A percentile compares a stretch with the other conserved stretches of the same genome.
phyloP scores from a whole-genome alignment of 2,329 filamentous ascomycete species.

The Diplodia seriata region DNA sequence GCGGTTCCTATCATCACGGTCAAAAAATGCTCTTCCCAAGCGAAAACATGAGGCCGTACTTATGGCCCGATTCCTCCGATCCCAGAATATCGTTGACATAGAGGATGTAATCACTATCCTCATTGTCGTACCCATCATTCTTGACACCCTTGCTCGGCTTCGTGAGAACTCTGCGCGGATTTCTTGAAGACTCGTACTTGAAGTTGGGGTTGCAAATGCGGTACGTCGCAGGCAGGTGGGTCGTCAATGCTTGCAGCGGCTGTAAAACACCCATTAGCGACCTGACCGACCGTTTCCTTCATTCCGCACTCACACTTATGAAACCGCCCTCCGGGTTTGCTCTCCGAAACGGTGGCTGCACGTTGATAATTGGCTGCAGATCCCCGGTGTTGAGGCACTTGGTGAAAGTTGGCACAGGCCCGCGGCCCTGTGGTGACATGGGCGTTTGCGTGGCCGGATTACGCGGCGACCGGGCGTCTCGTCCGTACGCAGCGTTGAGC shows the following conservation, averaged over 20 bases:
- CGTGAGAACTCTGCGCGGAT: conserved; percentile 91
- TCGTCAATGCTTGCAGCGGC: conserved; percentile 94
- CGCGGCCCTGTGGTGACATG: conserved; percentile 58
- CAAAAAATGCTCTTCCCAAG: conserved; percentile 33
- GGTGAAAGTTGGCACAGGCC: conserved; percentile 85
- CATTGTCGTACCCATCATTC: conserved; percentile 98
- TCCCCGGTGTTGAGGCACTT: conserved; percentile 77
- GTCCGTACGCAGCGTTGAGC: conserved; percentile 70
- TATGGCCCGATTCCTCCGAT: conserved; percentile 97
- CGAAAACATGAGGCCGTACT: conserved; percentile 63
- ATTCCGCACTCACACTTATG: conserved; percentile 76
- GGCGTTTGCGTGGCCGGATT: conserved; percentile 59
- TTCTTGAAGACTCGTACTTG: conserved; percentile 98
- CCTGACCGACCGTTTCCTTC: conserved; percentile 1
- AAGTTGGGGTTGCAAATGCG: conserved; percentile 97
- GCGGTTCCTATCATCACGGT: conserved; percentile 69
- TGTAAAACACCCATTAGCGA: conserved; percentile 49
- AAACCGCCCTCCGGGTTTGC: conserved; percentile 97
- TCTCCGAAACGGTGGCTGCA: conserved; percentile 87
- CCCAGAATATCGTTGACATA: conserved; percentile 99
- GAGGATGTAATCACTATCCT: conserved; percentile 98
- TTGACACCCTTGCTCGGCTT: conserved; percentile 98
- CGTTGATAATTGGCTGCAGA: conserved; percentile 80
- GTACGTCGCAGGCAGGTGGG: conserved; percentile 92
- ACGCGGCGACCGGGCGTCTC: conserved; percentile 59